phyloP scores from a whole-genome alignment of 1,284 basidiomycete genomes.

The Cutaneotrichosporon sp. region DNA sequence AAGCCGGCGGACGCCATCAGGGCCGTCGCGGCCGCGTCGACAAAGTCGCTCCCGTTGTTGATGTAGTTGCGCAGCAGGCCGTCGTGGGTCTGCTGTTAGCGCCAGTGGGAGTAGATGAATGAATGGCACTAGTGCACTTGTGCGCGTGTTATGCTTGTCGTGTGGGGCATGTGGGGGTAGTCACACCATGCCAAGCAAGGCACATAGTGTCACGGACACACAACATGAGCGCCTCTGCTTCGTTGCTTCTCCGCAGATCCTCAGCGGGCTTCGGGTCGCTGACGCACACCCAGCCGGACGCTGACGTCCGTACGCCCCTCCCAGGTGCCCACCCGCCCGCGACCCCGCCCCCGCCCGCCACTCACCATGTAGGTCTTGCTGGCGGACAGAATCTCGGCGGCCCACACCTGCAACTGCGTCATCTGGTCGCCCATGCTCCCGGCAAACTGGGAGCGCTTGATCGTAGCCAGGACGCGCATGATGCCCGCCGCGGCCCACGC shows the following conservation, averaged over 20 bases:
- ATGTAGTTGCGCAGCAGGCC: slow-evolving; percentile 76
- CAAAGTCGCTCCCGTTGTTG: slow-evolving; percentile 64
- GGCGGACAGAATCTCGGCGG: slow-evolving; percentile 55
- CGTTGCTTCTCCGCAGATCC: too few relatives aligned
- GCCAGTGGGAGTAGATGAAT: neutral
- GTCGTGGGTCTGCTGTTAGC: slow-evolving; percentile 56
- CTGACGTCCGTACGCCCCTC: too few relatives aligned
- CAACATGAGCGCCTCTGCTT: neutral
- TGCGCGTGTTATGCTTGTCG: too few relatives aligned
- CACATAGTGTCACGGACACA: neutral
- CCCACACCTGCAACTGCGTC: slow-evolving; percentile 55
- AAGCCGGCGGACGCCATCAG: slow-evolving; percentile 77
- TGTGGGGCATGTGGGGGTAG: neutral
- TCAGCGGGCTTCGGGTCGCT: too few relatives aligned
- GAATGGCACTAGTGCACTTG: neutral
- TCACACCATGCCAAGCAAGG: neutral
- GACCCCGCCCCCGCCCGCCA: slow-evolving; percentile 30
- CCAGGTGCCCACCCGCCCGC: neutral
- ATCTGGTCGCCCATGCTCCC: slow-evolving; percentile 46
- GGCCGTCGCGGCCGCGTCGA: slow-evolving; percentile 72
- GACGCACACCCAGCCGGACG: too few relatives aligned
- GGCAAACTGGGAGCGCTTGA: slow-evolving; percentile 50
- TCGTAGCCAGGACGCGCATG: slow-evolving; percentile 57
- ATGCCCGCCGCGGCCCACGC: slow-evolving; percentile 60
- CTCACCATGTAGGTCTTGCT: slow-evolving; percentile 40